Evolutionary conservation across 768 basidiomycete species (phyloP).

Genomic region (Mycena olivaceomarginata): DNA sequence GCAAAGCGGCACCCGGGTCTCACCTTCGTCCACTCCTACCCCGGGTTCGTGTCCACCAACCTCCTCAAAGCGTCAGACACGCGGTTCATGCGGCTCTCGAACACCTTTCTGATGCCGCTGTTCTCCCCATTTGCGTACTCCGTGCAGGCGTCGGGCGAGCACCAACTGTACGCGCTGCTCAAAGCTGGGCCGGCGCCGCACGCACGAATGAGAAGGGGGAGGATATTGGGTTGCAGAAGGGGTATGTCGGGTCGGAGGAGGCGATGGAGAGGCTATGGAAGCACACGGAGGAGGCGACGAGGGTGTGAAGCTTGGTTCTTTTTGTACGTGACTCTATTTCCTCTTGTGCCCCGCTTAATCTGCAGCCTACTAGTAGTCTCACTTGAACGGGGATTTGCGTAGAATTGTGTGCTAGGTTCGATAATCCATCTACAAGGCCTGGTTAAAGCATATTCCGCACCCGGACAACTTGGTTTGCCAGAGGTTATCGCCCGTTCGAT

Average conservation of each 20-base stretch:
- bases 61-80: conserved; percentile 25
- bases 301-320: background rate
- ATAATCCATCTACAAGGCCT: too few species aligned
- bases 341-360: too few species aligned
- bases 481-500: too few species aligned
- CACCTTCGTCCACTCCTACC: conserved; percentile 60
- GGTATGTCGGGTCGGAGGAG: conserved; percentile 27
- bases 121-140: conserved; percentile 36
- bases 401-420: too few species aligned
- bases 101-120: conserved; percentile 12
- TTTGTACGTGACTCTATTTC: too few species aligned
- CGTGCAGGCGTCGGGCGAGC: conserved; percentile 33
- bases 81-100: background rate
- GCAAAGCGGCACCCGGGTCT: conserved; percentile 54
- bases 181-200: conserved; percentile 30
- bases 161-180: conserved; percentile 39
- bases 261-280: conserved; percentile 37
- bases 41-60: conserved; percentile 41
- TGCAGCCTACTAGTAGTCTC: too few species aligned
- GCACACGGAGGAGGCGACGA: conserved; percentile 41
- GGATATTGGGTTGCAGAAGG: conserved; percentile 29
- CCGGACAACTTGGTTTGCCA: too few species aligned
- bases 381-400: too few species aligned
- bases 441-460: too few species aligned
- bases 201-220: conserved; percentile 36